A percentile compares a stretch with the other conserved stretches of the same genome.
These are phyloP conservation scores for Lasiodiplodia theobromae DNA, from an alignment of 2,329 filamentous ascomycete species.

Conservation along the genomic window DNA sequence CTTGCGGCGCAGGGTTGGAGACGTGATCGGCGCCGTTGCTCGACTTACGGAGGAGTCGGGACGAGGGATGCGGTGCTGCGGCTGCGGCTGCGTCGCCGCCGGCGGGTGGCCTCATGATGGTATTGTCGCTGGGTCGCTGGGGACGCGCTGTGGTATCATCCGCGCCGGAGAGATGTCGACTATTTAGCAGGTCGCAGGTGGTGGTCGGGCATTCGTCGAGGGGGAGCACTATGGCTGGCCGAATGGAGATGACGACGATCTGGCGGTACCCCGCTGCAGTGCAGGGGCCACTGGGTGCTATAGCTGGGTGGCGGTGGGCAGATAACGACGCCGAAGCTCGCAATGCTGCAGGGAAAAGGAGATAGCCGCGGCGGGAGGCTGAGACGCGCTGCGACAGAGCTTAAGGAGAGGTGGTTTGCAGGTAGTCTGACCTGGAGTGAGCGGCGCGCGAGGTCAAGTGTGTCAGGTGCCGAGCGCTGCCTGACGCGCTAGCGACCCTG, in stretches of 20 bases:
- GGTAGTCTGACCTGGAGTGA: constrained; percentile 25
- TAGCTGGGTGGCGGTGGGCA: constrained; percentile 28
- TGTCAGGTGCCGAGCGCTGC: constrained; percentile 27
- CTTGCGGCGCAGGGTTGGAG: constrained; percentile 6
- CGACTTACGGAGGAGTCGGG: constrained; percentile 44
- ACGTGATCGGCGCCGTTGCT: constrained; percentile 39
- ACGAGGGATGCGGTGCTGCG: constrained; percentile 38
- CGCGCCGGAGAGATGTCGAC: background rate
- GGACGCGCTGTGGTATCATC: constrained; percentile 18
- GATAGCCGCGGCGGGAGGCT: constrained; percentile 3
- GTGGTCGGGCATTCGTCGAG: constrained; percentile 25
- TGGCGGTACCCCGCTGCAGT: constrained; percentile 29
- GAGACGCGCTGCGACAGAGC: background rate
- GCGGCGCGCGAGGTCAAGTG: constrained; percentile 5
- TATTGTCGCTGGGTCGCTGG: constrained; percentile 7
- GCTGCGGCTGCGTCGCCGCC: constrained; percentile 46
- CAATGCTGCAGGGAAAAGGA: constrained; percentile 19
- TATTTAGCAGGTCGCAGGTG: constrained; percentile 22
- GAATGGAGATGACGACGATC: constrained; percentile 28
- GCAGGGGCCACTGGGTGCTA: constrained; percentile 27
- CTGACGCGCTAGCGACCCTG: constrained; percentile 11
- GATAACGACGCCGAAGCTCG: constrained; percentile 23
- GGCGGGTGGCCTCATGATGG: constrained; percentile 44
- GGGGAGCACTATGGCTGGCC: constrained; percentile 17
- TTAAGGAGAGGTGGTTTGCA: constrained; percentile 8